phyloP scores from a whole-genome alignment of 1,284 basidiomycete genomes.

The Puccinia triticina region DNA sequence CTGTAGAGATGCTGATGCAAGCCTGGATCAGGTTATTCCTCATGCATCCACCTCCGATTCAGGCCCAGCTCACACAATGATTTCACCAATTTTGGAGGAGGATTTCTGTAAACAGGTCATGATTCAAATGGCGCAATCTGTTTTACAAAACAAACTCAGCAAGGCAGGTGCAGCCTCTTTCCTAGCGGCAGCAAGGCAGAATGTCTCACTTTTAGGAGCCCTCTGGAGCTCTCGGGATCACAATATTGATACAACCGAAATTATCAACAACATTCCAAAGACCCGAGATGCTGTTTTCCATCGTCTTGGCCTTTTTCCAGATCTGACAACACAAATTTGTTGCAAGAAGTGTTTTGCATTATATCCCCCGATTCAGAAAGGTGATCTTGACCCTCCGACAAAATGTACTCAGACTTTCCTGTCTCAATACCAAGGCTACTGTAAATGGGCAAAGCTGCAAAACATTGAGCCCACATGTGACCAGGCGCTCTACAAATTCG shows the following conservation, averaged over 20 bases:
- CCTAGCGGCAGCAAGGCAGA: too few relatives aligned
- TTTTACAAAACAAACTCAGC: too few relatives aligned
- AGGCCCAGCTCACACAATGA: not conserved
- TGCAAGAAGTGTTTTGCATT: slow-evolving; percentile 17
- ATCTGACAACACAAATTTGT: too few relatives aligned
- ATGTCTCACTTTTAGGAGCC: not conserved
- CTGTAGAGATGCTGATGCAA: slow-evolving; percentile 1
- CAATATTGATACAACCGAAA: not conserved
- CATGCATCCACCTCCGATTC: not conserved
- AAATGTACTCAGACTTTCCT: not conserved
- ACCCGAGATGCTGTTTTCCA: too few relatives aligned
- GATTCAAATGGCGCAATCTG: too few relatives aligned
- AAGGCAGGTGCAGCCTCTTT: too few relatives aligned
- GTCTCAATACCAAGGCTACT: slow-evolving; percentile 2
- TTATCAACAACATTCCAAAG: not conserved
- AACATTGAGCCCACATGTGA: slow-evolving; percentile 11
- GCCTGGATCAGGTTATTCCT: not conserved
- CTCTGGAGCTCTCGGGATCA: slow-evolving; percentile 2
- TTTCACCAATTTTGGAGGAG: not conserved
- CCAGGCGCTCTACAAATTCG: not conserved
- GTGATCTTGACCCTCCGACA: not conserved
- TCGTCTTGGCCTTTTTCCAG: too few relatives aligned
- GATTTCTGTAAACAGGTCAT: too few relatives aligned
- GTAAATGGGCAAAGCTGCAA: slow-evolving; percentile 1
- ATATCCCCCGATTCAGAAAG: not conserved